A percentile compares a stretch with the other conserved stretches of the same genome.
These are phyloP conservation scores for Fusarium luffae DNA, from an alignment of 2,329 filamentous ascomycete species.

Conservation along the genomic window DNA sequence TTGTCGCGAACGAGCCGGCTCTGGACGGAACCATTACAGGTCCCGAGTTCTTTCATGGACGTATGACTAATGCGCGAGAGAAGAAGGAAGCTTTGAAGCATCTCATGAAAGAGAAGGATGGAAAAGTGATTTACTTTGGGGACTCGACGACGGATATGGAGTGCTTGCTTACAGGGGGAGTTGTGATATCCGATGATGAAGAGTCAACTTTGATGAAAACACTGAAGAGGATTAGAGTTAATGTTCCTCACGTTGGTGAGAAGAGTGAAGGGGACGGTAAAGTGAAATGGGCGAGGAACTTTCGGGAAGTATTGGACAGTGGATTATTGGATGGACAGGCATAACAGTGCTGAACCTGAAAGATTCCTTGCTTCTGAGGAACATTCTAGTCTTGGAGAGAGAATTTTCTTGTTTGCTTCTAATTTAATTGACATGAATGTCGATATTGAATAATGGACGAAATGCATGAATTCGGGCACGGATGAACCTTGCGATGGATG, in stretches of 20 bases:
- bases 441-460: background rate
- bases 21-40: slow-evolving; percentile 56
- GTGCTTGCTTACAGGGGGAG: slow-evolving; percentile 61
- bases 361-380: background rate
- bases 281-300: slow-evolving; percentile 58
- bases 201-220: slow-evolving; percentile 51
- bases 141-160: slow-evolving; percentile 68
- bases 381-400: background rate
- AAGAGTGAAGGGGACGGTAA: slow-evolving; percentile 12
- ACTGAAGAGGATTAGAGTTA: slow-evolving; percentile 52
- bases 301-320: slow-evolving; percentile 55
- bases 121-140: slow-evolving; percentile 63
- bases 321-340: slow-evolving; percentile 37
- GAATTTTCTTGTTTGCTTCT: background rate
- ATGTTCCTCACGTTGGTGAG: slow-evolving; percentile 52
- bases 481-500: background rate
- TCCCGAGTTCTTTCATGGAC: slow-evolving; percentile 46
- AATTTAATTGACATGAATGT: background rate
- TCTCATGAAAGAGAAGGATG: slow-evolving; percentile 38
- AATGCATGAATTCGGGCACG: slow-evolving; percentile 1
- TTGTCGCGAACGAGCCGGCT: slow-evolving; percentile 59
- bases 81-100: slow-evolving; percentile 57
- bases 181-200: slow-evolving; percentile 58
- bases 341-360: background rate
- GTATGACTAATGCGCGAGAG: slow-evolving; percentile 55